Evolutionary conservation across 768 basidiomycete species (phyloP).

Genomic region (Xerocomus spinulosus): DNA sequence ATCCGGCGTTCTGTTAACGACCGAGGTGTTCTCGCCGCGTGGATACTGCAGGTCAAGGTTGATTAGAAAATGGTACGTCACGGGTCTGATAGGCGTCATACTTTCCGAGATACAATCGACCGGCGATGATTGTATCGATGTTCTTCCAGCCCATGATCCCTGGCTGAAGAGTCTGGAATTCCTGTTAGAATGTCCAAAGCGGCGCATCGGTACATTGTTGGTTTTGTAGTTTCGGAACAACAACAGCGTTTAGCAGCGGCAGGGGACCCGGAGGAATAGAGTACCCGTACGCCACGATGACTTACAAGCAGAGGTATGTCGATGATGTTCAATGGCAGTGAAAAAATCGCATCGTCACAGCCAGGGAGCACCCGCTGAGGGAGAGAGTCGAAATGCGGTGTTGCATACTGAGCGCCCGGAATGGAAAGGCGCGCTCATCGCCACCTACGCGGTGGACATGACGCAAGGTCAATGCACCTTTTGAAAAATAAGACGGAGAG

Average conservation of each 20-base stretch:
- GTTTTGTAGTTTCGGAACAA: constrained; percentile 31
- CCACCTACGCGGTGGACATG: constrained; percentile 27
- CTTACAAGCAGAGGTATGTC: constrained; percentile 19
- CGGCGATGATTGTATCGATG: constrained; percentile 61
- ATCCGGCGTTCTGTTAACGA: constrained; percentile 69
- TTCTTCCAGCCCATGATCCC: constrained; percentile 52
- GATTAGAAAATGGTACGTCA: constrained; percentile 42
- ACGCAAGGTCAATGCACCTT: constrained; percentile 18
- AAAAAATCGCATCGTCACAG: constrained; percentile 30
- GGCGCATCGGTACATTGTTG: constrained; percentile 24
- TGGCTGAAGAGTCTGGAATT: constrained; percentile 24
- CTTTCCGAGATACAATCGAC: constrained; percentile 71
- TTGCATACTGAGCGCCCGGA: constrained; percentile 28
- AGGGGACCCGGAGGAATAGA: constrained; percentile 28
- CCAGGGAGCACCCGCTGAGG: constrained; percentile 25
- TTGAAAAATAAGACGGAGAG: constrained; percentile 8
- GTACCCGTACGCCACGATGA: constrained; percentile 29
- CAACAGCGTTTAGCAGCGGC: constrained; percentile 18
- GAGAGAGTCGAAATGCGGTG: constrained; percentile 26
- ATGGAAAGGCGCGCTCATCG: constrained; percentile 29
- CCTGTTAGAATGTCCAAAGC: constrained; percentile 23
- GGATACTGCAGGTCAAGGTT: constrained; percentile 45
- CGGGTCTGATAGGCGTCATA: constrained; percentile 37
- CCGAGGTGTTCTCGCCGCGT: constrained; percentile 66
- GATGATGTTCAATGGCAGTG: constrained; percentile 27